These are phyloP conservation scores for Mediolabrus comicus DNA, from an alignment of 108 stramenopile genomes.

Conservation along the genomic window DNA sequence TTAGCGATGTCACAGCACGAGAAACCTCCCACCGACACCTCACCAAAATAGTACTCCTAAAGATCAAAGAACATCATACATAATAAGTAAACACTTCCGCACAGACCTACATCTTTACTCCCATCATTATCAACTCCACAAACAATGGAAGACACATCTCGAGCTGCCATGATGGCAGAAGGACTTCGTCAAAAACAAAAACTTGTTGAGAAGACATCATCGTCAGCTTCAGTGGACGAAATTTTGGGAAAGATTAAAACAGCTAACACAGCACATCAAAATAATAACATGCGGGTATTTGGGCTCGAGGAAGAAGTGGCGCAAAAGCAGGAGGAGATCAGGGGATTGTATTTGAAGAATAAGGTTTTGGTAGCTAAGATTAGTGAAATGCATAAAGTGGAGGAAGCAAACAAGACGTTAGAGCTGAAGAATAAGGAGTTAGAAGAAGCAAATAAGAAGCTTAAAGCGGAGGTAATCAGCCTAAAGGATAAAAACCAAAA, in stretches of 20 bases:
- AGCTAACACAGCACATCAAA: background rate
- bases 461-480: background rate
- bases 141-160: no score
- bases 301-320: background rate
- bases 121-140: no score
- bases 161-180: no score
- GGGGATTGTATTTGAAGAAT: no score
- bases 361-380: no score
- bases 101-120: no score
- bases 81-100: no score
- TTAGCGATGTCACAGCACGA: no score
- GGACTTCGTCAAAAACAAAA: background rate
- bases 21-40: no score
- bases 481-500: conserved; percentile 7
- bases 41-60: no score
- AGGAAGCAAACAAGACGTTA: background rate
- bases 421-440: background rate
- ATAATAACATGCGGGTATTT: background rate
- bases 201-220: background rate
- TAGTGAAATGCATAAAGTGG: no score
- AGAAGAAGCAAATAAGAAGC: background rate
- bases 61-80: no score
- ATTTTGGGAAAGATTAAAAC: background rate
- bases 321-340: background rate
- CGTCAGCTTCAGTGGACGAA: background rate